Percentiles rank a stretch among this genome's conserved stretches.
These are phyloP conservation scores for Quercus glauca DNA, from an alignment of 306 rosid species.

Conservation along the genomic window DNA sequence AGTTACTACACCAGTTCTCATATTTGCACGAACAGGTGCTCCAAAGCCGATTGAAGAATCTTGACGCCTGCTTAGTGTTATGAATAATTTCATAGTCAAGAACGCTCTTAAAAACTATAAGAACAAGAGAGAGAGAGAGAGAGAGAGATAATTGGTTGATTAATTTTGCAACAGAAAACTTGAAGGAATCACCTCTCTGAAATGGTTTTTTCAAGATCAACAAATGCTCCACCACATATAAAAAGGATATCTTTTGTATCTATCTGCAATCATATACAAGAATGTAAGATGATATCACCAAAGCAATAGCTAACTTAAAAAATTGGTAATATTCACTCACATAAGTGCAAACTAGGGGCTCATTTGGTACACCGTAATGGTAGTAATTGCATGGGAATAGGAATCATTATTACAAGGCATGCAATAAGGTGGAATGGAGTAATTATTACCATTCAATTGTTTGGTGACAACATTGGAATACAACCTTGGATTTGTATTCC, in stretches of 20 bases:
- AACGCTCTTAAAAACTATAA: slow-evolving; percentile 5
- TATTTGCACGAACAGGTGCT: slow-evolving; percentile 93
- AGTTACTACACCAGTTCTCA: slow-evolving; percentile 68
- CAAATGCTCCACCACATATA: slow-evolving; percentile 94
- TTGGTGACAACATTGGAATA: too few species aligned
- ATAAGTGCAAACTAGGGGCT: neutral
- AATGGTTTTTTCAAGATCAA: slow-evolving; percentile 95
- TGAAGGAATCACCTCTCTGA: slow-evolving; percentile 72
- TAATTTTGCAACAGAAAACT: slow-evolving; percentile 2
- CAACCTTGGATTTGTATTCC: too few species aligned
- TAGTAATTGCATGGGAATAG: too few species aligned
- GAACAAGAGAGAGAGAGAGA: neutral
- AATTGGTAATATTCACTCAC: slow-evolving; percentile 4
- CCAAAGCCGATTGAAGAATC: slow-evolving; percentile 98
- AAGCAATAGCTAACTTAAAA: slow-evolving; percentile 3
- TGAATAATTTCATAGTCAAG: slow-evolving; percentile 3
- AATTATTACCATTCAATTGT: too few species aligned
- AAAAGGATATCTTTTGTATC: slow-evolving; percentile 95
- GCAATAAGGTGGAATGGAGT: too few species aligned
- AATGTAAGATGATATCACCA: slow-evolving; percentile 3
- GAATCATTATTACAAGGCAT: too few species aligned
- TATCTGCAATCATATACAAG: slow-evolving; percentile 48
- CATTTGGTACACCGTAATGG: too few species aligned
- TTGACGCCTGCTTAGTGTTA: slow-evolving; percentile 70
- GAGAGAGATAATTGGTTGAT: neutral